Conservation (phyloP, 2,329 filamentous ascomycete genomes). For the Paecilomyces niveus region DNA sequence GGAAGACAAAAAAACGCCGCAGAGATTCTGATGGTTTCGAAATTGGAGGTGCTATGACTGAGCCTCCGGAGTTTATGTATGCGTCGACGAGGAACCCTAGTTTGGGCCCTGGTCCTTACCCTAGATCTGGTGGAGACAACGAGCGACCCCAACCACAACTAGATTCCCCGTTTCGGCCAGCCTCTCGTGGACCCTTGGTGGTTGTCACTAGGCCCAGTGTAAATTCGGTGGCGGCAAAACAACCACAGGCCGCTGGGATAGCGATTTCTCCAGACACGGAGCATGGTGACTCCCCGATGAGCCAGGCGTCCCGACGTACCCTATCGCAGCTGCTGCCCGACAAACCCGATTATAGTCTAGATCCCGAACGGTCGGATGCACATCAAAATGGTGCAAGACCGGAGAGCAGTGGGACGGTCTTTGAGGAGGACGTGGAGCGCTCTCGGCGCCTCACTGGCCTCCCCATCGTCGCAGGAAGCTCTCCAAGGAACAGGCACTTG, state of each 20-base stretch:
- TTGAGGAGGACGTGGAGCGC: slow-evolving; percentile 29
- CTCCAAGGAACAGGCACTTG: slow-evolving; percentile 1
- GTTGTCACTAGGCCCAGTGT: background rate
- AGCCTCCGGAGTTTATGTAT: slow-evolving; percentile 24
- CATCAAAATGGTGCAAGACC: slow-evolving; percentile 17
- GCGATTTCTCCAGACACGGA: slow-evolving; percentile 21
- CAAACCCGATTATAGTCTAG: slow-evolving; percentile 23
- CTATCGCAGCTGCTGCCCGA: slow-evolving; percentile 31
- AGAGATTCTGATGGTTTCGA: slow-evolving; percentile 26
- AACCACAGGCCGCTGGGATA: slow-evolving; percentile 20
- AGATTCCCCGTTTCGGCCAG: slow-evolving; percentile 9
- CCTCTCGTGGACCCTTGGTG: slow-evolving; percentile 1
- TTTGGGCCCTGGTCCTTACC: slow-evolving; percentile 7
- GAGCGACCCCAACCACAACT: slow-evolving; percentile 5
- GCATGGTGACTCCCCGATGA: slow-evolving; percentile 22
- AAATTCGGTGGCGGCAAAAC: background rate
- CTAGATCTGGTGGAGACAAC: slow-evolving; percentile 11
- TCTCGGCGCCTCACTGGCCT: slow-evolving; percentile 8
- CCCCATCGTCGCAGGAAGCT: slow-evolving; percentile 1
- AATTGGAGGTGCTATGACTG: slow-evolving; percentile 32
- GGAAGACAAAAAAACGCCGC: slow-evolving; percentile 18
- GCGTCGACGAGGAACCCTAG: slow-evolving; percentile 17
- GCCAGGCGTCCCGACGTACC: slow-evolving; percentile 27
- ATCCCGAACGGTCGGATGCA: slow-evolving; percentile 31
- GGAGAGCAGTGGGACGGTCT: slow-evolving; percentile 26